Evolutionary conservation across 1,284 basidiomycete species (phyloP).

Genomic region (Ceratorhiza oryzae-sativae): DNA sequence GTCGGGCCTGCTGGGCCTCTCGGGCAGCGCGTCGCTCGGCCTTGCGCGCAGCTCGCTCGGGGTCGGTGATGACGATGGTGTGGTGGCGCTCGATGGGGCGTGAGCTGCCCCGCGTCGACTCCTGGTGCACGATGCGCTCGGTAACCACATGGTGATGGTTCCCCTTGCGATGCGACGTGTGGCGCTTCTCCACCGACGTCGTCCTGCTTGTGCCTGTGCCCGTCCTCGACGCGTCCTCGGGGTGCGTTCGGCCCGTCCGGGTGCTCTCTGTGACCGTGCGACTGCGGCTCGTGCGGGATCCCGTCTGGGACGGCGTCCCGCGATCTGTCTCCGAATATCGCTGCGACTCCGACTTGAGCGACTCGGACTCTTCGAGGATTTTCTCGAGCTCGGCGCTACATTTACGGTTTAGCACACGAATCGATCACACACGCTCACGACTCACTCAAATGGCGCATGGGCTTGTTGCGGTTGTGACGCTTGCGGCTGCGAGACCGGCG

Average conservation of each 20-base stretch:
- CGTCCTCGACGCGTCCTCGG: neutral
- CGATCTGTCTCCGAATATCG: slow-evolving; percentile 1
- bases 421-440: neutral
- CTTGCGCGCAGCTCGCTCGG: slow-evolving; percentile 20
- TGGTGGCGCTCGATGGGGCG: slow-evolving; percentile 19
- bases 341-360: neutral
- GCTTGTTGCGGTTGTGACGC: neutral
- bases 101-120: slow-evolving; percentile 1
- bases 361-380: neutral
- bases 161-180: slow-evolving; percentile 12
- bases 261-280: neutral
- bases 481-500: neutral
- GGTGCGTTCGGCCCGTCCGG: neutral
- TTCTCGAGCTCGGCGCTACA: neutral
- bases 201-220: slow-evolving; percentile 5
- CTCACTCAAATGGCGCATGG: slow-evolving; percentile 32
- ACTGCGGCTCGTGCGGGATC: neutral
- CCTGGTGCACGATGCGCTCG: slow-evolving; percentile 17
- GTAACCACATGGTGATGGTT: slow-evolving; percentile 7
- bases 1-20: slow-evolving; percentile 24
- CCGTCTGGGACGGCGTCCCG: slow-evolving; percentile 4
- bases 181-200: slow-evolving; percentile 21
- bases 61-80: slow-evolving; percentile 30
- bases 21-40: slow-evolving; percentile 12
- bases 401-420: neutral